phyloP scores from a whole-genome alignment of 2,329 filamentous ascomycete species.

The Coniochaeta ligniaria region DNA sequence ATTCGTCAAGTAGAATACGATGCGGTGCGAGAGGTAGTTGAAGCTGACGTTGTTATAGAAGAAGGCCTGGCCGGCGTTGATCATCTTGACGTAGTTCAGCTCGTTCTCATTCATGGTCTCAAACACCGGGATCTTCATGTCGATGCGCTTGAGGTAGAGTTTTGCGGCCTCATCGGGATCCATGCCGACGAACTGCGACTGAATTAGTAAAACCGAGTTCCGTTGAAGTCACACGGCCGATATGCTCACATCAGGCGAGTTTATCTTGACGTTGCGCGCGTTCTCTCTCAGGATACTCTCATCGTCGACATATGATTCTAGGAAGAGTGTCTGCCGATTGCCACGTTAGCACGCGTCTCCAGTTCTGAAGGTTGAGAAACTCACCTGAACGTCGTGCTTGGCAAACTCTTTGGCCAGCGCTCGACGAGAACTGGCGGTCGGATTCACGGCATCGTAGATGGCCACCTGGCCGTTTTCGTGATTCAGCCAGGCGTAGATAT shows the following conservation, averaged over 20 bases:
- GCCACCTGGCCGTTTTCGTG: slow-evolving; percentile 97
- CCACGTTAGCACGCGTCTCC: neutral
- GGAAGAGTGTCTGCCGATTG: slow-evolving; percentile 70
- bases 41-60: slow-evolving; percentile 97
- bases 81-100: slow-evolving; percentile 98
- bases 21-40: slow-evolving; percentile 91
- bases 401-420: slow-evolving; percentile 91
- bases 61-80: slow-evolving; percentile 89
- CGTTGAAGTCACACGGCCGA: neutral
- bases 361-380: slow-evolving; percentile 4
- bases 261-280: slow-evolving; percentile 94
- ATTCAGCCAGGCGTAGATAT: slow-evolving; percentile 94
- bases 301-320: slow-evolving; percentile 92
- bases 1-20: slow-evolving; percentile 97
- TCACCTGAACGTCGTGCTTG: slow-evolving; percentile 89
- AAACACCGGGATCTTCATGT: slow-evolving; percentile 88
- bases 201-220: slow-evolving; percentile 9
- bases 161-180: slow-evolving; percentile 84
- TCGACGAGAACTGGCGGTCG: slow-evolving; percentile 71
- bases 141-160: slow-evolving; percentile 84
- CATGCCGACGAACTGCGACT: slow-evolving; percentile 74
- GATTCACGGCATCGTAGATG: slow-evolving; percentile 97
- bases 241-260: slow-evolving; percentile 74
- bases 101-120: slow-evolving; percentile 94
- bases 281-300: slow-evolving; percentile 93